Base-by-base conservation (phyloP, 176 grass and related monocot species). In the Rhynchospora pubera region DNA sequence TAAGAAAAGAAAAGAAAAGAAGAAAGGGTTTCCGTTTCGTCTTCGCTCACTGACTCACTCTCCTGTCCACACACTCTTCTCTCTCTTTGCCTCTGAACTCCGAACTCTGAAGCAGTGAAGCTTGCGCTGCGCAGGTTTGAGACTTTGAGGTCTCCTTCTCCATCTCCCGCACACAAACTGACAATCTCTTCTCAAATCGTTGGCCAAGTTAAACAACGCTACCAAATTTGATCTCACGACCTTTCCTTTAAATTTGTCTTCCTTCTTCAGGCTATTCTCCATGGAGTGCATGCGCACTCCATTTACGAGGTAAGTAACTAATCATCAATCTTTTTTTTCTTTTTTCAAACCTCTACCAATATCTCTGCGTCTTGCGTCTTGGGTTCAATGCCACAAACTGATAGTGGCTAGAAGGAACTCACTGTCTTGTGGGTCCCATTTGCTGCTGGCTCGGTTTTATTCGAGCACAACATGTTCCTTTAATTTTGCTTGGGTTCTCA, bases 261-360 rank as follows among this genome's bases (percentile, higher is more conserved):
- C 18, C 18, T 48, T 72, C n/a, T 46, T 47, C 16, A 80, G 78
- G 57, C 16, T 19, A 46, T 80, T 80, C n/a, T 21, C 43, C 44
- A 82, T 82, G 79, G 79, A 82, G 7, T 62, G 21, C 44, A 13
- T 46, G 18, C 12, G 61, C 22, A 52, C 58, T 11, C 59, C 52
- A 64, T 82, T 82, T 9, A 26, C 61, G 9, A 82, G 79, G 79
- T 82, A 82, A n/a, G n/a, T n/a, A n/a, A n/a, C n/a, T n/a, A n/a
- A 14, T 8, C 32, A 62, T 46, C 24, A 42, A 34, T 43, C 58
- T 39, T 28, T n/a, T n/a, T n/a, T n/a, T n/a, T n/a, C n/a, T n/a
- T n/a, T n/a, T n/a, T n/a, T n/a, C n/a, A n/a, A n/a, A n/a, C n/a
- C n/a, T n/a, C n/a, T n/a, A n/a, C n/a, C n/a, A n/a, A n/a, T n/a